Evolutionary conservation across 129 eudicot genomes (phyloP), one percentile per base, ranked within the genome.

Genomic region (Flaveria robusta): DNA sequence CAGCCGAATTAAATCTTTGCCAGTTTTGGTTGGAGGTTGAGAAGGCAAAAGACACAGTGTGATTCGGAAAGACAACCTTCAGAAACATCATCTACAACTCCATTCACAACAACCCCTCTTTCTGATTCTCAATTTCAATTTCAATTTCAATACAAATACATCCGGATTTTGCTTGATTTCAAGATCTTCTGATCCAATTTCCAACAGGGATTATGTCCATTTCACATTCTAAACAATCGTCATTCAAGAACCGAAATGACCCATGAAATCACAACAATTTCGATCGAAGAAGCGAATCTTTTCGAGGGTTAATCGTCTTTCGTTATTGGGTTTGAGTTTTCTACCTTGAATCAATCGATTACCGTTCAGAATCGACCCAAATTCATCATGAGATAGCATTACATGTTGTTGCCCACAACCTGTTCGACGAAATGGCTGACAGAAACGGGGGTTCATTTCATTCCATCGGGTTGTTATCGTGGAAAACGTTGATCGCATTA

Each of bases 401-500:
- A 64, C 63, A 31, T 74, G 62, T 55, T 43, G 39, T 55, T 69
- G 65, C 37, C 51, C 65, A 46, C 60, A 23, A 54, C 75, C 60
- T 47, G 82, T 58, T 26, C 71, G 69, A 18, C 68, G 63, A 83
- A 81, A 86, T 86, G 90, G 73, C 80, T n/a, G 87, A 82, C 13
- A 81, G 85, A 82, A 76, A 62, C 71, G 71, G 58, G 65, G 75
- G 79, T 54, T 66, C 72, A 31, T 77, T 58, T 1, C 37, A 83
- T 31, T 82, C 74, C 31, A 46, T 74, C 47, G 91, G 88, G 75
- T 52, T 80, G 54, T 66, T 82, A 16, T 70, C 87, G 39, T 82
- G 80, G 72, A 92, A 80, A 79, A 82, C 90, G 13, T 82, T 89
- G 79, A 70, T 87, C 39, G 77, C 80, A 70, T 81, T 87, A 71